Base-by-base conservation (phyloP, 306 rosid species). In the Begonia masoniana region DNA sequence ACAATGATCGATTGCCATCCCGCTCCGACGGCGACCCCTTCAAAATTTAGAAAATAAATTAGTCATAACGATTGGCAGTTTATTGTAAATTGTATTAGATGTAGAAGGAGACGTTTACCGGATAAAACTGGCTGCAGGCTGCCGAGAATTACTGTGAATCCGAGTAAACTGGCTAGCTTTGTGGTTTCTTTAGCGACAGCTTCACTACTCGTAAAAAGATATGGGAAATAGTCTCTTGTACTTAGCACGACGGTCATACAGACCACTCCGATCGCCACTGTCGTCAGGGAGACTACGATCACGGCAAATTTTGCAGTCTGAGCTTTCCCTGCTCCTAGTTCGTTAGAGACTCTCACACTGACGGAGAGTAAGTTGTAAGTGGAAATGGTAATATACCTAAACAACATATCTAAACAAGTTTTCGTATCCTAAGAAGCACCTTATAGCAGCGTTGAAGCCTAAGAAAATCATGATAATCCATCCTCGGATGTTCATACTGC, bases 11-110 rank as follows among this genome's bases (percentile, higher is more conserved):
- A 17, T 68, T 83, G 96, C 96, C 96, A 83, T 2, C 94, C 96
- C 21, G 89, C 96, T 70, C 96, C 96, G 63, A 87, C 61, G 60
- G 89, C 96, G 62, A 87, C 96, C 62, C 96, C 94, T 87, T 64
- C 16, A n/a, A n/a, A 50, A 50, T 17, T 9, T 10, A 45, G 14
- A 45, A 45, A 45, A 15, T 15, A 9, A 50, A 50, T 5, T 17
- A 50, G 6, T 2, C 10, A 48, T 11, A 7, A 7, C 12, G 17
- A 8, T 50, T 50, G 3, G 53, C 11, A 50, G 49, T 45, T 45
- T 2, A 45, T 3, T 1, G 13, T 4, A 0, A n/a, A 10, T 45
- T 45, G 13, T 3, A 45, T 45, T 10, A 10, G 6, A 12, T 11
- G 49, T 10, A 45, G 15, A 45, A 10, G 49, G 15, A 0, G 39